Percentiles rank a stretch among this genome's conserved stretches.
Evolutionary conservation across 345 rosid species (phyloP).

Genomic region (Linum lewisii): DNA sequence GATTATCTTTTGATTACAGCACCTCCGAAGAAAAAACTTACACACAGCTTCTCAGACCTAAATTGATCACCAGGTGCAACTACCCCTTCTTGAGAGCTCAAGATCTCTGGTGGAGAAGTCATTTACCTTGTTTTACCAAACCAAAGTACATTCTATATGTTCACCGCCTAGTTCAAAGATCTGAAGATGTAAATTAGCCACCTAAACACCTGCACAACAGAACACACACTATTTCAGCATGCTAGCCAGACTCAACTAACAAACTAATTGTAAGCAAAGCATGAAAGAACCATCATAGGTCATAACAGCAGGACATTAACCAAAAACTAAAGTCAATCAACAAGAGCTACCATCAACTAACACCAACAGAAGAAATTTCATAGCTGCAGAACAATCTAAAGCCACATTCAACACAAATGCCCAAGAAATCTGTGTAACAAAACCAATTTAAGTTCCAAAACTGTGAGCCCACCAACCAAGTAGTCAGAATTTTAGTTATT

Average conservation of each 20-base stretch:
- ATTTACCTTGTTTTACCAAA: neutral
- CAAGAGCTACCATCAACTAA: neutral
- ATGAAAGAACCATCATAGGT: neutral
- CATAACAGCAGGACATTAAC: neutral
- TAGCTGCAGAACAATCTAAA: neutral
- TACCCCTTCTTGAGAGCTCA: neutral
- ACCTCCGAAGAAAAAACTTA: too few species aligned
- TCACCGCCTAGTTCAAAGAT: too few species aligned
- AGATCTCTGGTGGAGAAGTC: neutral
- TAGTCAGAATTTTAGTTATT: neutral
- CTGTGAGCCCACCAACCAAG: too few species aligned
- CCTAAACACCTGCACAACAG: neutral
- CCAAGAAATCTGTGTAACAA: neutral
- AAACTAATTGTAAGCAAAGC: neutral
- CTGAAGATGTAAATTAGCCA: neutral
- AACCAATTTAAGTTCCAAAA: neutral
- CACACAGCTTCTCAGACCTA: too few species aligned
- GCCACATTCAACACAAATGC: neutral
- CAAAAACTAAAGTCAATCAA: neutral
- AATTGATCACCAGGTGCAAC: constrained; percentile 6
- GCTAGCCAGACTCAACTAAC: neutral
- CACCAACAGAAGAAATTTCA: neutral
- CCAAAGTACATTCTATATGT: neutral
- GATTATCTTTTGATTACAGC: constrained; percentile 12
- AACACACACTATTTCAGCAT: neutral